Evolutionary conservation across 192 early-diverging fungal genomes (phyloP), one percentile per base, ranked within the genome.

Genomic region (Backusella macrospora): DNA sequence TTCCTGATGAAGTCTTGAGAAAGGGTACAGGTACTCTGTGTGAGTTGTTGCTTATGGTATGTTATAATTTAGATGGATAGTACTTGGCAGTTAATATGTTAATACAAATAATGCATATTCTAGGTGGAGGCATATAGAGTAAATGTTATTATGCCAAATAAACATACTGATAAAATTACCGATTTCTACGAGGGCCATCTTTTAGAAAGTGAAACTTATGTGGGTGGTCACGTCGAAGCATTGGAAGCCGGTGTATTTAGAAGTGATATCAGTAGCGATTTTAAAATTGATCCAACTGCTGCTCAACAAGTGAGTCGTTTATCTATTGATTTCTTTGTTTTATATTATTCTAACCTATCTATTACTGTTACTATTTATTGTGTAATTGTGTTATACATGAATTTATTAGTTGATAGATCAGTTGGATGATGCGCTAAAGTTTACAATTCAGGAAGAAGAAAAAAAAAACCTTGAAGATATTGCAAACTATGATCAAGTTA

Each of bases 201-300:
- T 10, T 78, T 99, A 21, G 92, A 96, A 74, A 91, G 91, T 66
- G 96, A 99, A 79, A 98, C 98, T 0, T 99, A 99, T 75, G 97
- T 99, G 4, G 98, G 98, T 65, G 94, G 98, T 0, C 98, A 99
- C 79, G 98, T 99, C 10, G 98, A 99, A 84, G 98, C 98, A 1
- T 84, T 99, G n/a, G 94, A 98, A 78, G 98, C 98, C 0, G 98
- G 98, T 37, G 96, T 99, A 7, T 99, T 98, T 74, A 84, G 98
- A 70, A 93, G 89, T 73, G 98, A 99, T 82, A 88, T 99, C 12
- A 88, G 93, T 16, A 92, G 89, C 62, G 87, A 94, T 67, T 99
- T 98, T 69, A 82, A 87, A 23, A 78, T 98, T 5, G 92, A 83
- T 15, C 91, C 94, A 0, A 86, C 84, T 48, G 95, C 90, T 5